A percentile compares a stretch with the other conserved stretches of the same genome.
Evolutionary conservation across 495 filamentous ascomycete species (phyloP).

Genomic region (Daldinia childiae): DNA sequence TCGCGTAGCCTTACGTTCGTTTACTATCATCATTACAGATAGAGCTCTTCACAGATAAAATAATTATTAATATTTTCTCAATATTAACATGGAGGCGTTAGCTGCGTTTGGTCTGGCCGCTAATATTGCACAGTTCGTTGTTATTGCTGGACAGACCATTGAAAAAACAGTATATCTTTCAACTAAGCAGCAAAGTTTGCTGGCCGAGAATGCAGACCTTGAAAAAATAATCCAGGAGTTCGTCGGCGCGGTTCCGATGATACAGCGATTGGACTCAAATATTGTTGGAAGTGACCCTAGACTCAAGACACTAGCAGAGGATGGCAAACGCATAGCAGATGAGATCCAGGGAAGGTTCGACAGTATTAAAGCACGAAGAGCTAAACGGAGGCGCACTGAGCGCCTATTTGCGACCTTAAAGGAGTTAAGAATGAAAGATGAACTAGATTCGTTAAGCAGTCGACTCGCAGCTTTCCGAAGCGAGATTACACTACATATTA

Average conservation of each 20-base stretch:
- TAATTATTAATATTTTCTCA: neutral
- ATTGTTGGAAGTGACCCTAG: neutral
- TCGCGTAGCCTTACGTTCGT: neutral
- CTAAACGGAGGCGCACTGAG: neutral
- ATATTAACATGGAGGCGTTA: slow-evolving; percentile 1
- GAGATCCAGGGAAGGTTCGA: slow-evolving; percentile 4
- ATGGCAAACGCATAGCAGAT: neutral
- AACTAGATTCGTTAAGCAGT: neutral
- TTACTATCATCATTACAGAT: too few species aligned
- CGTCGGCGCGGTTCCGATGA: neutral
- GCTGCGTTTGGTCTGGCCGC: neutral
- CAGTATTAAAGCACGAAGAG: slow-evolving; percentile 3
- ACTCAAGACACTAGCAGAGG: neutral
- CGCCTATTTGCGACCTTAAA: neutral
- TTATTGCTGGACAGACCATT: slow-evolving; percentile 1
- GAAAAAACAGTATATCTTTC: slow-evolving; percentile 6
- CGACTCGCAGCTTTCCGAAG: slow-evolving; percentile 4
- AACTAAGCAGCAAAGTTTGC: neutral
- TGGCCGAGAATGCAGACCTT: slow-evolving; percentile 3
- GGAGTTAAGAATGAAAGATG: slow-evolving; percentile 2
- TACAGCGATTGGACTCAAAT: neutral
- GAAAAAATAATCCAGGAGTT: neutral
- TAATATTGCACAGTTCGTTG: slow-evolving; percentile 9
- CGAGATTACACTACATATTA: slow-evolving; percentile 4
- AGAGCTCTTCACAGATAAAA: neutral